Evolutionary conservation across 2,329 filamentous ascomycete genomes (phyloP).

Genomic region (Colletotrichum graminicola): DNA sequence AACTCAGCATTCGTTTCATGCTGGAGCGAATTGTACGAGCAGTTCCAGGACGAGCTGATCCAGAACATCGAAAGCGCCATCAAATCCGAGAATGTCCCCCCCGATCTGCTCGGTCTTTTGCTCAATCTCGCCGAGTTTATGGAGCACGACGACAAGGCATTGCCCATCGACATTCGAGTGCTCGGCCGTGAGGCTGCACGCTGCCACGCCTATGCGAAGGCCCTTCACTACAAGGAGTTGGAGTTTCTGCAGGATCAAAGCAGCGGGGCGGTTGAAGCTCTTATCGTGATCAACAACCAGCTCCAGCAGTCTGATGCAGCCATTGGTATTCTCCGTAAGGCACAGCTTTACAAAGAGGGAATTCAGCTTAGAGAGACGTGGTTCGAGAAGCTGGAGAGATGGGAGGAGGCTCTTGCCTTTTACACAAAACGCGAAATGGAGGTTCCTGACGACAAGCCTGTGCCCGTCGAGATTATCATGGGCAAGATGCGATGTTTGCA

Average conservation of each 20-base stretch:
- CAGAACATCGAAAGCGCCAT: constrained; percentile 95
- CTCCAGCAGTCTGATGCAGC: constrained; percentile 98
- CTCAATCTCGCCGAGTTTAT: constrained; percentile 99
- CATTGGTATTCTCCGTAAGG: constrained; percentile 96
- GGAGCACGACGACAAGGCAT: constrained; percentile 98
- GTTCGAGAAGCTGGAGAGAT: constrained; percentile 98
- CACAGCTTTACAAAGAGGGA: constrained; percentile 91
- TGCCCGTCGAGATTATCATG: constrained; percentile 95
- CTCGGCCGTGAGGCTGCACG: constrained; percentile 95
- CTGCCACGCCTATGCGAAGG: constrained; percentile 98
- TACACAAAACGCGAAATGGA: constrained; percentile 89
- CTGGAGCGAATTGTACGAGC: constrained; percentile 97
- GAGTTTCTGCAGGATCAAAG: constrained; percentile 99
- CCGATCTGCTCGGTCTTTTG: constrained; percentile 92
- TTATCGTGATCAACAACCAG: constrained; percentile 99
- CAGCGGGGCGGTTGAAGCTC: constrained; percentile 91
- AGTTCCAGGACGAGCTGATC: constrained; percentile 96
- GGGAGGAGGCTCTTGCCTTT: constrained; percentile 95
- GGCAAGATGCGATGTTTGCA: constrained; percentile 99
- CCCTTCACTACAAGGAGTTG: constrained; percentile 97
- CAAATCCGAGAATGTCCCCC: constrained; percentile 93
- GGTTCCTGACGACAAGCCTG: constrained; percentile 66
- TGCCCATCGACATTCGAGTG: constrained; percentile 96
- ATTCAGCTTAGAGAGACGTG: constrained; percentile 97
- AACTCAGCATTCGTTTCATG: constrained; percentile 99